Percentiles rank a stretch among this genome's conserved stretches.
phyloP scores from a whole-genome alignment of 805 yeast species.

The Candida piceae region DNA sequence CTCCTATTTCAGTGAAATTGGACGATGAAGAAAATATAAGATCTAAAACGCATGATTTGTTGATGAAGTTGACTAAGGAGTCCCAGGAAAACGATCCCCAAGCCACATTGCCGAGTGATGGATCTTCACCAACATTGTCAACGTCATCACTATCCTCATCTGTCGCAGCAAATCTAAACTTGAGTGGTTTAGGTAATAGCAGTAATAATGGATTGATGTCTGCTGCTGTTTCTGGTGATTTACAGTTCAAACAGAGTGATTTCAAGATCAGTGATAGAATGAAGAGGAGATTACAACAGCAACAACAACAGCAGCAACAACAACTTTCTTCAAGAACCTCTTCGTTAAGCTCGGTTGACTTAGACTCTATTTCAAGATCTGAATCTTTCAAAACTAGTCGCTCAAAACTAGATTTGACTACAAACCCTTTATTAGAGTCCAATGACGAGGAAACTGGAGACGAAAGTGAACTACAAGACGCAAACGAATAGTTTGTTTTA shows the following conservation, averaged over 20 bases:
- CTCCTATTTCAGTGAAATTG: constrained; percentile 8
- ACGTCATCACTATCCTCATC: constrained; percentile 13
- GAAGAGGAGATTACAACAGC: constrained; percentile 23
- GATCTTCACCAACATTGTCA: constrained; percentile 1
- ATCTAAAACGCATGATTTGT: constrained; percentile 23
- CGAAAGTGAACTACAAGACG: constrained; percentile 15
- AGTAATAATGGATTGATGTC: constrained; percentile 1
- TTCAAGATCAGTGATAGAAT: constrained; percentile 28
- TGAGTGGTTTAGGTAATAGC: constrained; percentile 1
- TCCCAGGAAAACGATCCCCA: constrained; percentile 5
- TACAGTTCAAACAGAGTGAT: constrained; percentile 20
- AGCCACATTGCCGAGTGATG: background rate
- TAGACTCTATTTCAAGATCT: constrained; percentile 18
- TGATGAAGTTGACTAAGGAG: constrained; percentile 22
- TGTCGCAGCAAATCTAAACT: constrained; percentile 3
- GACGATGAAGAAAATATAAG: constrained; percentile 22
- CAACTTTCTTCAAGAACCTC: constrained; percentile 15
- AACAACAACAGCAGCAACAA: constrained; percentile 15
- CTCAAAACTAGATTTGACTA: constrained; percentile 10
- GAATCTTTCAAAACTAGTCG: constrained; percentile 19
- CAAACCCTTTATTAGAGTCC: constrained; percentile 14
- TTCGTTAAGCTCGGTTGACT: constrained; percentile 18
- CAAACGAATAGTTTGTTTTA: constrained; percentile 10
- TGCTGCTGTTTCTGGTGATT: constrained; percentile 9
- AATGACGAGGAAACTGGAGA: constrained; percentile 7